Conservation (phyloP, 179 eudicot genomes). For the Gypsophila paniculata region DNA sequence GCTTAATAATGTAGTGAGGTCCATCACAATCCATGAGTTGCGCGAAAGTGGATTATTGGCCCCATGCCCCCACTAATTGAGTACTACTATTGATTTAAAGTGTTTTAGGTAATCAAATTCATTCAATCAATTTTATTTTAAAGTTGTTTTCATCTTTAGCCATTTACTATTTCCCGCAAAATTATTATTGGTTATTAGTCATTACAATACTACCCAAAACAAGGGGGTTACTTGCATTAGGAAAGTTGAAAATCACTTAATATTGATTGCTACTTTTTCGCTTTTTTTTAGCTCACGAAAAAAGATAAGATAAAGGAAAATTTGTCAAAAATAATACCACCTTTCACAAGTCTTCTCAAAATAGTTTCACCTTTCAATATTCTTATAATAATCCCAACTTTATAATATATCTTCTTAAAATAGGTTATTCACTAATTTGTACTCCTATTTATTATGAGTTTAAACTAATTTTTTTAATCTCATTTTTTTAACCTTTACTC, state of each 20-base stretch:
- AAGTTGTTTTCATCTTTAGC: constrained; percentile 9
- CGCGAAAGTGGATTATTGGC: constrained; percentile 17
- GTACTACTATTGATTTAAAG: background rate
- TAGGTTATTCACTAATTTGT: too few relatives aligned
- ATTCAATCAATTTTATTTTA: constrained; percentile 4
- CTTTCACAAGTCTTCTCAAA: too few relatives aligned
- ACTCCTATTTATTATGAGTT: too few relatives aligned
- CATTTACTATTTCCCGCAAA: constrained; percentile 1
- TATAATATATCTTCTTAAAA: too few relatives aligned
- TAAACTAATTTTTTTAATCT: too few relatives aligned
- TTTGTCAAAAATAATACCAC: too few relatives aligned
- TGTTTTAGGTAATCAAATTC: constrained; percentile 15
- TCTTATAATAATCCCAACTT: too few relatives aligned
- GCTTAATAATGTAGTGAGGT: constrained; percentile 11
- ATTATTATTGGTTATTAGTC: constrained; percentile 7
- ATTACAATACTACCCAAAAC: background rate
- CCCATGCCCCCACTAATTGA: constrained; percentile 11
- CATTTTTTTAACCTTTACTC: too few relatives aligned
- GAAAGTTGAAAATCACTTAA: background rate
- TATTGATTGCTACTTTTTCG: too few relatives aligned
- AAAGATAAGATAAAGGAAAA: too few relatives aligned
- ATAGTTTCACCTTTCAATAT: too few relatives aligned
- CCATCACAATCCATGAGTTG: constrained; percentile 9
- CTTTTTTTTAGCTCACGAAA: too few relatives aligned
- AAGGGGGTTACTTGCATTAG: background rate